Base-by-base conservation (phyloP, 495 filamentous ascomycete genomes). In the Penicillium nucicola region DNA sequence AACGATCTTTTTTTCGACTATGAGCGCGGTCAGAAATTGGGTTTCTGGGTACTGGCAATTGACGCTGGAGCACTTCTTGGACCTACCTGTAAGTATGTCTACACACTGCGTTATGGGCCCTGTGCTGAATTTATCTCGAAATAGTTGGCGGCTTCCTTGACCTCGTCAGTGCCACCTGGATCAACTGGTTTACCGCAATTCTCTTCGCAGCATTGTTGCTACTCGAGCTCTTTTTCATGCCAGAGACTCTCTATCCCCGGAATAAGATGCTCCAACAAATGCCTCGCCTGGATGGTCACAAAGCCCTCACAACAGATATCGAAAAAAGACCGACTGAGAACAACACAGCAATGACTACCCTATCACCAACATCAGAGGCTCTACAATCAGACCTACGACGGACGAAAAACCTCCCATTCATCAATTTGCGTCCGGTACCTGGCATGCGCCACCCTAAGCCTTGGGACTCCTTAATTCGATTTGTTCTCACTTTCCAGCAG, bases 201-300 rank as follows among this genome's bases (percentile, higher is more conserved):
- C 55, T 84, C 12, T 82, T 85, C 46, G 82, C 61, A 0, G 39
- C 66, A 0, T 61, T 84, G 0, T 61, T 85, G 3, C 20, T 78
- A 9, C 60, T 75, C 6, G 79, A 85, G 48, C 46, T 84, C 4
- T 53, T 69, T 5, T 80, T 82, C 45, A 69, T 85, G 61, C 74
- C 81, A 0, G 82, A 85, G 56, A 84, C 82, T 1, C 68, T 85
- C 1, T 85, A 84, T 50, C 82, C 82, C 0, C 72, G 82, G 10
- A 71, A 66, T 23, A 55, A 68, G 8, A 79, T 84, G 75, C 68
- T 81, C 8, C 62, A 68, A 3, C 58, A 48, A 11, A 66, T 71
- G 59, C 60, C 70, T 3, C 41, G 50, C 11, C 38, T 50, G 4
- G 35, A 44, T 30, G 17, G 19, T 2, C 42, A 45, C 7, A 15